Conservation (phyloP, 208 protist species). For the Acanthamoeba triangularis region DNA sequence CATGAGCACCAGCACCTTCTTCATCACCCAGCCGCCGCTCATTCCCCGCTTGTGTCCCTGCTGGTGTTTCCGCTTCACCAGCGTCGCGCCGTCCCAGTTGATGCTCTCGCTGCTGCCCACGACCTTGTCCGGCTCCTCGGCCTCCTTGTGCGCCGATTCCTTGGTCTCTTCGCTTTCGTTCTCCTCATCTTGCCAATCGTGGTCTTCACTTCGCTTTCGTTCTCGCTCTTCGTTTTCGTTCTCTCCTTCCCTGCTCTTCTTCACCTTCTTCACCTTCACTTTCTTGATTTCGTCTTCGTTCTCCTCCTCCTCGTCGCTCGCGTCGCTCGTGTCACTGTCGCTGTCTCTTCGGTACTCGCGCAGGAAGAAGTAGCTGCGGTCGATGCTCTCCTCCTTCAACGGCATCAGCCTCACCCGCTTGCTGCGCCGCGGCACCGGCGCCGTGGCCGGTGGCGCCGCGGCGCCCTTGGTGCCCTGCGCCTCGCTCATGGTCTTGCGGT, state of each 20-base stretch:
- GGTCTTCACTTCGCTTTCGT: too few relatives aligned
- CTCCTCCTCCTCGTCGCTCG: background rate
- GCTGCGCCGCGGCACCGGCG: too few relatives aligned
- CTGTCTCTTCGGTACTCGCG: background rate
- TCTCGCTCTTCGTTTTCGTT: background rate
- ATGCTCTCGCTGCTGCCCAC: background rate
- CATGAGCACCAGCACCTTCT: slow-evolving; percentile 57
- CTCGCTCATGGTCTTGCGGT: background rate
- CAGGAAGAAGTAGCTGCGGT: slow-evolving; percentile 32
- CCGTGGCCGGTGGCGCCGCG: background rate
- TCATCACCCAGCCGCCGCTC: slow-evolving; percentile 54
- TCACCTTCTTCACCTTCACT: too few relatives aligned
- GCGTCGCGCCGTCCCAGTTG: background rate
- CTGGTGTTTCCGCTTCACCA: background rate
- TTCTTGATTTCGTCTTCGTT: background rate
- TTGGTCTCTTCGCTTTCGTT: too few relatives aligned
- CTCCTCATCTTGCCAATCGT: background rate
- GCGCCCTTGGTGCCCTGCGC: background rate
- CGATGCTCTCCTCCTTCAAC: background rate
- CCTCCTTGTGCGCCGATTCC: background rate
- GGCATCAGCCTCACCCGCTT: background rate
- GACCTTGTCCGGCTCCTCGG: background rate
- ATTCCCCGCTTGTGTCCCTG: background rate
- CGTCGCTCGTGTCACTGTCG: background rate
- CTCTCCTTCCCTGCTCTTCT: background rate